phyloP scores from a whole-genome alignment of 1,284 basidiomycete genomes.

The Ustilago trichophora region DNA sequence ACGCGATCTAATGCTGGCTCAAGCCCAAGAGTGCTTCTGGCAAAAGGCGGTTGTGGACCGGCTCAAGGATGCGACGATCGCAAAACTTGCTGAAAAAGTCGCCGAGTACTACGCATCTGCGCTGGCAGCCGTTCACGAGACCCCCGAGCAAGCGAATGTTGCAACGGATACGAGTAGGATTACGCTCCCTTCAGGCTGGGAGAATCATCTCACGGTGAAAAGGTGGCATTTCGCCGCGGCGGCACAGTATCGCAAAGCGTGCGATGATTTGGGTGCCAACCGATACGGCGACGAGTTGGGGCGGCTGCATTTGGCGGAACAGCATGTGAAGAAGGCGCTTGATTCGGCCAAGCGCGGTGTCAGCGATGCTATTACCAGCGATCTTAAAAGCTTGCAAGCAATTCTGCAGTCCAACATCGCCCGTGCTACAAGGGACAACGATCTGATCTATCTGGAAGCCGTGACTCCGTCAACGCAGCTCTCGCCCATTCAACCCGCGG shows the following conservation, averaged over 20 bases:
- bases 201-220: conserved; percentile 84
- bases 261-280: conserved; percentile 87
- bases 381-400: conserved; percentile 74
- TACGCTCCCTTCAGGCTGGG: conserved; percentile 74
- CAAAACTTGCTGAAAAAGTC: conserved; percentile 82
- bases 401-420: conserved; percentile 71
- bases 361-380: conserved; percentile 67
- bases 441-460: conserved; percentile 91
- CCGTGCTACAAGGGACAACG: conserved; percentile 86
- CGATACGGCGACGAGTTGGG: conserved; percentile 62
- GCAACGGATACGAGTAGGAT: conserved; percentile 14
- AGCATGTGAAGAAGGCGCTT: conserved; percentile 77
- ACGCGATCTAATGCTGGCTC: conserved; percentile 83
- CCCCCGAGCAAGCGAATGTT: neutral
- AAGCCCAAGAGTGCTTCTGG: conserved; percentile 97
- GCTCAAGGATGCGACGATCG: conserved; percentile 84
- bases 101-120: conserved; percentile 52
- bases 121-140: conserved; percentile 16
- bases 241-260: conserved; percentile 85
- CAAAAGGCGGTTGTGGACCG: conserved; percentile 83
- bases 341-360: conserved; percentile 75
- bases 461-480: conserved; percentile 80
- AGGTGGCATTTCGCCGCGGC: conserved; percentile 86
- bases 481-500: conserved; percentile 74
- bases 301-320: conserved; percentile 55